Evolutionary conservation across 305 asterid genomes (phyloP), one percentile per base, ranked within the genome.

Genomic region (Fraxinus baroniana): DNA sequence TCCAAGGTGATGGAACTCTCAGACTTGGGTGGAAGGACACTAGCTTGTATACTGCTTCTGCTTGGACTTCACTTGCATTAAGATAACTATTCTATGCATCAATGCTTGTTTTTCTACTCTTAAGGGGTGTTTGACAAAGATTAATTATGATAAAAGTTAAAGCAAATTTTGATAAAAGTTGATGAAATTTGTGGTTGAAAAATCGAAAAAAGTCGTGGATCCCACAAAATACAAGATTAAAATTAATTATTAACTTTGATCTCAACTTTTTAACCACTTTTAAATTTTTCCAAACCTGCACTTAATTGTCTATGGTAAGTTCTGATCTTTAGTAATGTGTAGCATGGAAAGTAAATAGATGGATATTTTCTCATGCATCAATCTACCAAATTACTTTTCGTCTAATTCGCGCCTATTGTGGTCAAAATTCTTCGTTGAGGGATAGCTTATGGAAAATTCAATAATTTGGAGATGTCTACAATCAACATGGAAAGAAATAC

Each of bases 21-120:
- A 89, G 91, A 86, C 84, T 94, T 3, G 97, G 98, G 7, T 94
- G 98, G 97, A 94, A 93, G 85, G 94, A 91, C 4, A 91, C 95
- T 35, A 83, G 93, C 71, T 88, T 94, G 90, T 93, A 89, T 75
- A 90, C 94, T 74, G 97, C 93, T 36, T 93, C 97, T 68, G 93
- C 95, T 76, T 92, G 97, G 98, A 90, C 98, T 87, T 89, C 89
- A 44, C 83, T 83, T 77, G 35, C 74, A 62, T 83, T 85, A 18
- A 81, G 80, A 74, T 84, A 80, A 68, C 2, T 66, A 6, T 68
- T 68, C 9, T 10, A 68, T 28, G 15, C 39, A 28, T 28, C 6
- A 18, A 68, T 68, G 74, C 37, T 28, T 10, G 4, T 10, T 22
- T 60, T 60, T 20, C 32, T 60, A 20, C 1, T 60, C 12, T 60